phyloP scores from a whole-genome alignment of 805 yeast species.

The Candida boleticola region DNA sequence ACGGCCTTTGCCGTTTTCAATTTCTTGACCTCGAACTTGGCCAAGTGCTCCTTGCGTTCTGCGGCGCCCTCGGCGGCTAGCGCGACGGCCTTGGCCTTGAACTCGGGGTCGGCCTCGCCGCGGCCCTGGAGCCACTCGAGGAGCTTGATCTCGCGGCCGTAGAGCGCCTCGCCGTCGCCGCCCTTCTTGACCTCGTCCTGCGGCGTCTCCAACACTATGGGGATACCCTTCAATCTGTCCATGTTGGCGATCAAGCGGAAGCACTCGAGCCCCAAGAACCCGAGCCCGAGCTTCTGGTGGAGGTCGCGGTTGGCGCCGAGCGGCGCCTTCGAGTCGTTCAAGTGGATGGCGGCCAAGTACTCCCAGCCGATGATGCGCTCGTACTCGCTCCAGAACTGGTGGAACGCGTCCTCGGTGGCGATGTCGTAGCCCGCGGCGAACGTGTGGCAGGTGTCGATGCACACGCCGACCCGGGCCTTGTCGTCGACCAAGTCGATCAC shows the following conservation, averaged over 20 bases:
- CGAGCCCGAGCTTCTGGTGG: conserved; percentile 86
- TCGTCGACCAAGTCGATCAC: conserved; percentile 80
- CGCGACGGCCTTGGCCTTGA: conserved; percentile 43
- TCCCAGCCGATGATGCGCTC: conserved; percentile 72
- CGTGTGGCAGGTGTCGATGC: conserved; percentile 94
- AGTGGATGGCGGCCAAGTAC: conserved; percentile 76
- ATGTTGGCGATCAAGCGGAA: conserved; percentile 78
- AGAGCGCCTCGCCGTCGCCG: conserved; percentile 57
- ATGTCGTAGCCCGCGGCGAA: conserved; percentile 97
- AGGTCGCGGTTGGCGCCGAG: conserved; percentile 85
- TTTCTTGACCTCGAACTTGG: conserved; percentile 58
- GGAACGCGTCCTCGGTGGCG: conserved; percentile 53
- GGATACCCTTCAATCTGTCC: conserved; percentile 58
- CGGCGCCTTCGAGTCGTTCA: conserved; percentile 95
- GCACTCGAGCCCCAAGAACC: conserved; percentile 83
- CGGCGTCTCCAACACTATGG: conserved; percentile 88
- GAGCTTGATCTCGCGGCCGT: conserved; percentile 79
- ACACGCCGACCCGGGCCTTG: conserved; percentile 87
- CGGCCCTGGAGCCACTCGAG: conserved; percentile 78
- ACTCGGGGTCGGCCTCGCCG: conserved; percentile 52
- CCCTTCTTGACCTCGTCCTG: conserved; percentile 22
- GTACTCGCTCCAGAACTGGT: conserved; percentile 71
- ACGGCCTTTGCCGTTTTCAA: conserved; percentile 14
- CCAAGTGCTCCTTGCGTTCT: conserved; percentile 67
- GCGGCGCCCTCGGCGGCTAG: conserved; percentile 60